Evolutionary conservation across 495 filamentous ascomycete genomes (phyloP).

Genomic region (Penicillium odoratum): DNA sequence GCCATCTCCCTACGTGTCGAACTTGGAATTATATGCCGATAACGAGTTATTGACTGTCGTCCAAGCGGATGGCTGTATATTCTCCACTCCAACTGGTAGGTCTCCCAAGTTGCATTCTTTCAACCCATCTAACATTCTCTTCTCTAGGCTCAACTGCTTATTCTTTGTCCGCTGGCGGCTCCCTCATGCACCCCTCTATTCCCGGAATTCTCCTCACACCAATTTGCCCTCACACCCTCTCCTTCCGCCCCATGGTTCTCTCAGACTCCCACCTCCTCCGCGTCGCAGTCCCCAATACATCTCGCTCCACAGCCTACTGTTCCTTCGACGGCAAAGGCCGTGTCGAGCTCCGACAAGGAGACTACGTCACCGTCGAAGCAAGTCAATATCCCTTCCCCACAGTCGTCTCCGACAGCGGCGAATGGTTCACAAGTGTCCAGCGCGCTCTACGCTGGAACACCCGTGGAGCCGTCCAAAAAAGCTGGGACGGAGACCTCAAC

Average conservation of each 20-base stretch:
- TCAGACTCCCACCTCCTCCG: constrained; percentile 89
- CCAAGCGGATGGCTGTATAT: constrained; percentile 95
- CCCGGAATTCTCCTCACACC: constrained; percentile 96
- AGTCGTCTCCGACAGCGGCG: constrained; percentile 70
- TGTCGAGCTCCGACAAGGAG: constrained; percentile 85
- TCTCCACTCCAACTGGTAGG: constrained; percentile 87
- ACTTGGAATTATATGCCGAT: constrained; percentile 91
- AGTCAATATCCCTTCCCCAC: constrained; percentile 96
- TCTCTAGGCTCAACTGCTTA: constrained; percentile 81
- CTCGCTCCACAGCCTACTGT: constrained; percentile 89
- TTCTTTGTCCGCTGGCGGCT: constrained; percentile 91
- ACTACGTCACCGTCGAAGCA: constrained; percentile 92
- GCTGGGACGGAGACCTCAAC: constrained; percentile 57
- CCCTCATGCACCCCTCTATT: constrained; percentile 94
- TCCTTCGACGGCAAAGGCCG: constrained; percentile 96
- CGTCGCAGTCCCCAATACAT: constrained; percentile 78
- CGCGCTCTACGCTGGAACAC: constrained; percentile 92
- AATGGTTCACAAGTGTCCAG: constrained; percentile 94
- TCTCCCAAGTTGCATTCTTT: constrained; percentile 1
- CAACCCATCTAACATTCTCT: not conserved
- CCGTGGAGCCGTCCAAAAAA: constrained; percentile 81
- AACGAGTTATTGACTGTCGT: constrained; percentile 90
- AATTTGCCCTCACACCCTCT: constrained; percentile 95
- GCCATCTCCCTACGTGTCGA: constrained; percentile 94
- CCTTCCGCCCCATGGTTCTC: constrained; percentile 98